phyloP scores from a whole-genome alignment of 495 filamentous ascomycete genomes.

The Penicillium silybi region DNA sequence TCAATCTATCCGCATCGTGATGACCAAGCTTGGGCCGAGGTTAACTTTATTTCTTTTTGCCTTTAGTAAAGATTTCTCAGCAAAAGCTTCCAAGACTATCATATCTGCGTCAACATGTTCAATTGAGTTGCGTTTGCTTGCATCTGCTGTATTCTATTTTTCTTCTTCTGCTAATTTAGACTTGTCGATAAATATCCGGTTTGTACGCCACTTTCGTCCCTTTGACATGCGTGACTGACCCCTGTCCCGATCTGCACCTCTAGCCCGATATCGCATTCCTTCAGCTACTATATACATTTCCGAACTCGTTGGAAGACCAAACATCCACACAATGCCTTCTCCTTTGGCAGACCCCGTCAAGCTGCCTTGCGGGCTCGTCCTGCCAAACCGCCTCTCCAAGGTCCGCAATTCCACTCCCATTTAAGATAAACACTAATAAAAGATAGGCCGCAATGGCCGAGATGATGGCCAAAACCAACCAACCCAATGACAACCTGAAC shows the following conservation, averaged over 20 bases:
- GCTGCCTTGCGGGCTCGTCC: conserved; percentile 47
- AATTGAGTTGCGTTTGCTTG: not conserved
- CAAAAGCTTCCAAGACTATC: too few species aligned
- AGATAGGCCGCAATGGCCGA: conserved; percentile 49
- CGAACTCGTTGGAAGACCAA: not conserved
- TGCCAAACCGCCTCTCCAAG: conserved; percentile 53
- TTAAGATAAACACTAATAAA: not conserved
- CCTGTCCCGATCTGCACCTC: not conserved
- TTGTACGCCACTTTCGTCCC: not conserved
- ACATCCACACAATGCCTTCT: conserved; percentile 21
- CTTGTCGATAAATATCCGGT: not conserved
- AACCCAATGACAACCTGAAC: conserved; percentile 30
- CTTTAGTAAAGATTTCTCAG: not conserved
- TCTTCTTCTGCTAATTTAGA: not conserved
- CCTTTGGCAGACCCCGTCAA: conserved; percentile 40
- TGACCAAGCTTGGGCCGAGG: conserved; percentile 11
- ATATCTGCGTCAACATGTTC: not conserved
- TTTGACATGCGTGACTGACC: not conserved
- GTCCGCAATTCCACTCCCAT: conserved; percentile 18
- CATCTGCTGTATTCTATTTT: not conserved
- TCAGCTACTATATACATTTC: not conserved
- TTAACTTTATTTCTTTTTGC: conserved; percentile 2
- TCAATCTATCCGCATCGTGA: conserved; percentile 22
- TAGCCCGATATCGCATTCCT: not conserved
- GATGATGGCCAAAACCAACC: conserved; percentile 29